Conservation (phyloP, 495 filamentous ascomycete species). For the Aspergillus nidulans region DNA sequence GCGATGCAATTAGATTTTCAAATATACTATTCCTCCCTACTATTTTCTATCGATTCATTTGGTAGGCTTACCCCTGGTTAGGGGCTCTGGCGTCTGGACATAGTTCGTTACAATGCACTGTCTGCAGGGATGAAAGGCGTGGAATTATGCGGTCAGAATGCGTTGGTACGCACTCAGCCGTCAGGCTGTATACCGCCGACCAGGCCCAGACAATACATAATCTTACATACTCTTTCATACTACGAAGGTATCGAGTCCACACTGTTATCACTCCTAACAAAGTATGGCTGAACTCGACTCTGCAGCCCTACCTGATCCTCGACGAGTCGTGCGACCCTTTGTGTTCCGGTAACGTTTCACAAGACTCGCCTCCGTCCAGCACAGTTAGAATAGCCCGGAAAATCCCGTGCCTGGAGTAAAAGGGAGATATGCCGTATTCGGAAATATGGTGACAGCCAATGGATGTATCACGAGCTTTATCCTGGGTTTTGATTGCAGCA, state of each 20-base stretch:
- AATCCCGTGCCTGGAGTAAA: neutral
- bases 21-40: too few species aligned
- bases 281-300: neutral
- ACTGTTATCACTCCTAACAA: too few species aligned
- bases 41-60: neutral
- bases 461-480: conserved; percentile 2
- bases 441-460: conserved; percentile 1
- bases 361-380: neutral
- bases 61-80: too few species aligned
- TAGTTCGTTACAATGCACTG: neutral
- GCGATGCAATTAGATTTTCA: conserved; percentile 13
- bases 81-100: too few species aligned
- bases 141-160: too few species aligned
- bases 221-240: too few species aligned
- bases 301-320: neutral
- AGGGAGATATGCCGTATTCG: neutral
- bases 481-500: neutral
- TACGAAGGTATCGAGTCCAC: too few species aligned
- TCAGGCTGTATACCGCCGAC: neutral
- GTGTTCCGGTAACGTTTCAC: too few species aligned
- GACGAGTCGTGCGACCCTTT: neutral
- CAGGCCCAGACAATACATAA: too few species aligned
- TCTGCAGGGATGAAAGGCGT: neutral
- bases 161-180: neutral
- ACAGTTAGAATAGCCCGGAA: neutral